Conservation (phyloP, 2,329 filamentous ascomycete species). For the Hypoxylon sp. region DNA sequence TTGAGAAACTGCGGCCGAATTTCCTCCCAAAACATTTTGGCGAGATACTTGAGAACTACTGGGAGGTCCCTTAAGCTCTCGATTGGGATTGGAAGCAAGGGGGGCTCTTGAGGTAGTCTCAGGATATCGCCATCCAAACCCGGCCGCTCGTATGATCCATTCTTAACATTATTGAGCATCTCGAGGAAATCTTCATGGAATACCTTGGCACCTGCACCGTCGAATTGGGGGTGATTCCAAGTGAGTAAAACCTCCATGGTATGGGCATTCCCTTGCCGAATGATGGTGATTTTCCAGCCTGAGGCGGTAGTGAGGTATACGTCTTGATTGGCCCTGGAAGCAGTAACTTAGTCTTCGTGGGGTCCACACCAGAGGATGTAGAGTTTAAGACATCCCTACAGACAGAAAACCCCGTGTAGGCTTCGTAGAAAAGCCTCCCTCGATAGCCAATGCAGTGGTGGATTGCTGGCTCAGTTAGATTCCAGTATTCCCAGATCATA, state of each 20-base stretch:
- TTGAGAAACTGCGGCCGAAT: constrained; percentile 4
- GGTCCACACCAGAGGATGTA: no score
- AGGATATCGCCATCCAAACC: constrained; percentile 37
- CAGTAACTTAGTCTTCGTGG: no score
- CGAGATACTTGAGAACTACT: constrained; percentile 21
- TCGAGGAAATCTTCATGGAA: constrained; percentile 41
- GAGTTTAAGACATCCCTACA: no score
- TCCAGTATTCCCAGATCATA: neutral
- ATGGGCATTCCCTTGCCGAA: constrained; percentile 2
- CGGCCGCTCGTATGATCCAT: constrained; percentile 21
- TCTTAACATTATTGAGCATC: constrained; percentile 33
- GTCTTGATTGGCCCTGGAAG: no score
- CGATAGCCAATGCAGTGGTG: neutral
- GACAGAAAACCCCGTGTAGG: no score
- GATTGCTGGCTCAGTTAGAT: neutral
- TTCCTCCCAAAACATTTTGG: constrained; percentile 31
- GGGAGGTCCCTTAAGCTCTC: constrained; percentile 32
- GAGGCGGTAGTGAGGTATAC: no score
- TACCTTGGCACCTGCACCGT: constrained; percentile 39
- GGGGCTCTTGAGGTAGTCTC: constrained; percentile 36
- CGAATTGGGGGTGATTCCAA: constrained; percentile 35
- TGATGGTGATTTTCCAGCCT: constrained; percentile 35
- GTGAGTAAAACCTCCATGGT: constrained; percentile 34
- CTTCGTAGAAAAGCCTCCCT: no score
- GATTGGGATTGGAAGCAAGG: constrained; percentile 42